These are phyloP conservation scores for Quercus rubra DNA, from an alignment of 306 rosid genomes.

Conservation along the genomic window DNA sequence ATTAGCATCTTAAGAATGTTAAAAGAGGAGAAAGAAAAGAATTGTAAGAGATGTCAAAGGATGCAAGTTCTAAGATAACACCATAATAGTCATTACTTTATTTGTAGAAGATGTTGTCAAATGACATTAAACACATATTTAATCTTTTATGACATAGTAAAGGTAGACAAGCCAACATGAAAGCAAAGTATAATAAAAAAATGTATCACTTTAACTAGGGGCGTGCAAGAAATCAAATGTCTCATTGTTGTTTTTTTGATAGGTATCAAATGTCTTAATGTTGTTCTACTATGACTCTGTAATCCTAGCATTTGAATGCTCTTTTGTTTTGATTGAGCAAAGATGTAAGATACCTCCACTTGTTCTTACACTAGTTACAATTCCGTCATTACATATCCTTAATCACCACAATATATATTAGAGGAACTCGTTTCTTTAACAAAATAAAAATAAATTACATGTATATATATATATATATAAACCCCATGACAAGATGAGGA, in stretches of 20 bases:
- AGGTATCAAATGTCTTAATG: not conserved
- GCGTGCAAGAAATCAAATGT: not conserved
- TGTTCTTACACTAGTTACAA: too few relatives aligned
- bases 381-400: too few relatives aligned
- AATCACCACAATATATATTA: too few relatives aligned
- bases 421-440: too few relatives aligned
- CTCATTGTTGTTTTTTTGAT: too few relatives aligned
- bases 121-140: not conserved
- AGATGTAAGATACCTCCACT: too few relatives aligned
- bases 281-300: too few relatives aligned
- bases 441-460: too few relatives aligned
- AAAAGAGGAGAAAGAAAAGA: not conserved
- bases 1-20: slow-evolving; percentile 8
- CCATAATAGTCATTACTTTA: slow-evolving; percentile 19
- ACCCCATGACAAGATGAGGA: too few relatives aligned
- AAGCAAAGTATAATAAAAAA: not conserved
- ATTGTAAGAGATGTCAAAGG: not conserved
- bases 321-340: too few relatives aligned
- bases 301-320: too few relatives aligned
- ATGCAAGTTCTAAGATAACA: slow-evolving; percentile 9
- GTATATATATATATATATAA: too few relatives aligned
- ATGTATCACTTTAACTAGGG: not conserved
- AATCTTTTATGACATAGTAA: not conserved
- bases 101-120: not conserved
- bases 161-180: not conserved